These are phyloP conservation scores for Leptoxyphium fumago DNA, from an alignment of 2,329 filamentous ascomycete genomes.

Conservation along the genomic window DNA sequence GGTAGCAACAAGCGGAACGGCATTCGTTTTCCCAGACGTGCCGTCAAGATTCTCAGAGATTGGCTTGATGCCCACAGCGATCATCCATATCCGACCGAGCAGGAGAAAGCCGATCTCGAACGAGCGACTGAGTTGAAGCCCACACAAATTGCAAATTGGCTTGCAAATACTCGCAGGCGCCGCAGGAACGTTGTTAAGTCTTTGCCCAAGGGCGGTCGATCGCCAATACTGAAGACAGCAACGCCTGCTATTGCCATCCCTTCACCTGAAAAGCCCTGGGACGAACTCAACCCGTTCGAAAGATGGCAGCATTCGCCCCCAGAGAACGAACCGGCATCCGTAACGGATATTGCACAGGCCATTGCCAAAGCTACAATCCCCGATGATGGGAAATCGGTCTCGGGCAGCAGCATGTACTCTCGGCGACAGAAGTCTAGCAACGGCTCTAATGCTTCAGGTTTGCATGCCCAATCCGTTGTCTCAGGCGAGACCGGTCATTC, in stretches of 20 bases:
- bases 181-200: slow-evolving; percentile 60
- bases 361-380: slow-evolving; percentile 26
- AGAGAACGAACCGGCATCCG: slow-evolving; percentile 52
- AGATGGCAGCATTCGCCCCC: slow-evolving; percentile 56
- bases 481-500: slow-evolving; percentile 35
- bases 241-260: slow-evolving; percentile 62
- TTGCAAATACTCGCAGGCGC: slow-evolving; percentile 74
- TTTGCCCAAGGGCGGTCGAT: slow-evolving; percentile 26
- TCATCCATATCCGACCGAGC: slow-evolving; percentile 77
- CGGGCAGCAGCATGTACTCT: slow-evolving; percentile 23
- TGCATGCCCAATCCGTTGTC: slow-evolving; percentile 37
- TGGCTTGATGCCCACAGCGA: slow-evolving; percentile 70
- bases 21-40: slow-evolving; percentile 65
- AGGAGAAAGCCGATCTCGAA: slow-evolving; percentile 70
- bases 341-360: slow-evolving; percentile 49
- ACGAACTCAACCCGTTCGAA: slow-evolving; percentile 48
- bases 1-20: slow-evolving; percentile 33
- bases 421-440: slow-evolving; percentile 34
- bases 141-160: slow-evolving; percentile 80
- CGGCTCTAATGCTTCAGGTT: slow-evolving; percentile 35
- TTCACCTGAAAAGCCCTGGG: slow-evolving; percentile 23
- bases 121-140: slow-evolving; percentile 66
- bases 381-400: slow-evolving; percentile 11
- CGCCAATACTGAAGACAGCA: slow-evolving; percentile 50
- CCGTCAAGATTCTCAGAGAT: slow-evolving; percentile 64